phyloP scores from a whole-genome alignment of 768 basidiomycete species.

The Antrodiella citrinella region DNA sequence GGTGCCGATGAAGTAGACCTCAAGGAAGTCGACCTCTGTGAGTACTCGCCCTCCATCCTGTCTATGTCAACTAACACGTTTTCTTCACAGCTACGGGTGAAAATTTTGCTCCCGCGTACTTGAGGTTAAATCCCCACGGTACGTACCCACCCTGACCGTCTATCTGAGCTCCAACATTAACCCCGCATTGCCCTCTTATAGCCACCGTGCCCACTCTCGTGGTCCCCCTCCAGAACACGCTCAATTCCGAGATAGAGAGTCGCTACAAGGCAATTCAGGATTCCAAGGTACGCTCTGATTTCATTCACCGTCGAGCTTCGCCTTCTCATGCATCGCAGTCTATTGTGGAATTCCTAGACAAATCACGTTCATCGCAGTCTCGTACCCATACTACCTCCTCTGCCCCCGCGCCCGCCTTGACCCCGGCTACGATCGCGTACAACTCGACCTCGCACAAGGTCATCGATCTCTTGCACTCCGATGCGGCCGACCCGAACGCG shows the following conservation, averaged over 20 bases:
- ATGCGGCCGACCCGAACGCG: conserved; percentile 52
- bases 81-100: conserved; percentile 56
- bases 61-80: neutral
- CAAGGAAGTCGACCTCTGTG: conserved; percentile 60
- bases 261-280: conserved; percentile 77
- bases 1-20: conserved; percentile 66
- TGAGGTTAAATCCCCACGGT: conserved; percentile 76
- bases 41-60: conserved; percentile 10
- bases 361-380: conserved; percentile 64
- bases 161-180: neutral
- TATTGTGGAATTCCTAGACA: conserved; percentile 76
- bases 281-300: conserved; percentile 43
- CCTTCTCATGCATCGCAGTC: conserved; percentile 32
- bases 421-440: conserved; percentile 78
- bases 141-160: conserved; percentile 12
- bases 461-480: conserved; percentile 54
- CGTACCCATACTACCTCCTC: conserved; percentile 61
- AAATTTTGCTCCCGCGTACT: conserved; percentile 67
- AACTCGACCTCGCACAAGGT: conserved; percentile 34
- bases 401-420: conserved; percentile 67
- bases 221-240: conserved; percentile 73
- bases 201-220: conserved; percentile 78
- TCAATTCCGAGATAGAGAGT: conserved; percentile 61
- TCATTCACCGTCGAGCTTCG: neutral
- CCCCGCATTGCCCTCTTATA: conserved; percentile 20